Base-by-base conservation (phyloP, 2,329 filamentous ascomycete species). In the Ilyonectria robusta region DNA sequence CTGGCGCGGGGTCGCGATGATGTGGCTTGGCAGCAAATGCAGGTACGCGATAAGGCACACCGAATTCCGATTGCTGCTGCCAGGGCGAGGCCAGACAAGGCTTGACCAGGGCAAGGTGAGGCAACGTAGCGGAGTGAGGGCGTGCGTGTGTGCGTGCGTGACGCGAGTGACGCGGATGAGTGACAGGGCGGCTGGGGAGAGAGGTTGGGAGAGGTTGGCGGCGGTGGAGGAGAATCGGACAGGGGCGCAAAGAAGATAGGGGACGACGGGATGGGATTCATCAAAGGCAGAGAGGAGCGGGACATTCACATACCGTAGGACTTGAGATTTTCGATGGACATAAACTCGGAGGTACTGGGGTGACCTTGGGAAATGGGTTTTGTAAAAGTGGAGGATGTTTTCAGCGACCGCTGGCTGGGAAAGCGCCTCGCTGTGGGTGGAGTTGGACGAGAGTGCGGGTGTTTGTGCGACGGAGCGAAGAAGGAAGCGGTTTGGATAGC, bases 281-380 rank as follows among this genome's bases (percentile, higher is more conserved):
- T 51, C 23, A 23, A 17, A 44, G 62, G 15, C 15, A n/a, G 6
- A n/a, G 40, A n/a, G 40, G 17, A 7, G 59, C 2, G 2, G 40
- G 40, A 42, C 59, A 42, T 37, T 29, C 63, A 88, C 93, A 82
- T 86, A 96, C 93, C 93, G 91, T 94, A 94, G 89, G 92, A 91
- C 91, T 96, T 96, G 87, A 97, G 93, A 90, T 97, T 97, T 94
- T 96, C 93, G 93, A 96, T 96, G 91, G 94, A 96, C 94, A 96
- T 96, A 95, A 94, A 95, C 92, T 93, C 91, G 91, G 87, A 89
- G 90, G 91, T 88, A 80, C 81, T 78, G 84, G 86, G 87, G 85
- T 84, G 77, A 81, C 82, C 78, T 81, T 81, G 84, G 86, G 85
- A 87, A 84, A 87, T 81, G 82, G 84, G 82, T 85, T 84, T 81